Evolutionary conservation across 768 basidiomycete species (phyloP).

Genomic region (Collybia nuda): DNA sequence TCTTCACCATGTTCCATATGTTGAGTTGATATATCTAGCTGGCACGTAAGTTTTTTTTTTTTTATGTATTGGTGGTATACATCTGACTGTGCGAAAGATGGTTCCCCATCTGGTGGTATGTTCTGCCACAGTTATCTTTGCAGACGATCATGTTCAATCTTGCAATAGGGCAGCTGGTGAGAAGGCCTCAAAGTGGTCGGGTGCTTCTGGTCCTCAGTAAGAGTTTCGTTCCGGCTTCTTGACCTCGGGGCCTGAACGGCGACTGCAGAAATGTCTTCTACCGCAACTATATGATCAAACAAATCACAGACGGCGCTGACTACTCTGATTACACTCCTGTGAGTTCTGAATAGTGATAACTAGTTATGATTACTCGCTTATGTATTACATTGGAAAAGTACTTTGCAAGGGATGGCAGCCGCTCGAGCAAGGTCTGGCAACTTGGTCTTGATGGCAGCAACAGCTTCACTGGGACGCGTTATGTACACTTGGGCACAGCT

Average conservation of each 20-base stretch:
- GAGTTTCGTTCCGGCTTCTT: too few species aligned
- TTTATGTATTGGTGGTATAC: too few species aligned
- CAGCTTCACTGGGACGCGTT: slow-evolving; percentile 2
- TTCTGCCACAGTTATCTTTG: not conserved
- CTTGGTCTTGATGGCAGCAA: not conserved
- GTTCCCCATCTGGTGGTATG: slow-evolving; percentile 13
- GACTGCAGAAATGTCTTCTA: slow-evolving; percentile 11
- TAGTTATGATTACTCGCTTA: not conserved
- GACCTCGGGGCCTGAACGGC: not conserved
- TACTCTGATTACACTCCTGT: slow-evolving; percentile 10
- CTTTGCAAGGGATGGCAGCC: slow-evolving; percentile 7
- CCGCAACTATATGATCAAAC: slow-evolving; percentile 11
- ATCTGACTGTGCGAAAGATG: slow-evolving; percentile 1
- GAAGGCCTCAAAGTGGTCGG: slow-evolving; percentile 13
- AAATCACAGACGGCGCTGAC: not conserved
- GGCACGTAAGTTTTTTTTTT: too few species aligned
- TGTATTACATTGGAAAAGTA: not conserved
- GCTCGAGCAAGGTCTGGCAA: slow-evolving; percentile 3
- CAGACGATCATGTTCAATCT: not conserved
- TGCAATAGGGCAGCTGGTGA: slow-evolving; percentile 9
- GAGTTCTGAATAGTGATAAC: not conserved
- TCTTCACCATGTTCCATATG: too few species aligned
- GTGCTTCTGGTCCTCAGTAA: slow-evolving; percentile 7
- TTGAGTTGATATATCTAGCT: too few species aligned
- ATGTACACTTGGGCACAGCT: not conserved